Evolutionary conservation across 306 rosid genomes (phyloP).

Genomic region (Vigna nakashimae): DNA sequence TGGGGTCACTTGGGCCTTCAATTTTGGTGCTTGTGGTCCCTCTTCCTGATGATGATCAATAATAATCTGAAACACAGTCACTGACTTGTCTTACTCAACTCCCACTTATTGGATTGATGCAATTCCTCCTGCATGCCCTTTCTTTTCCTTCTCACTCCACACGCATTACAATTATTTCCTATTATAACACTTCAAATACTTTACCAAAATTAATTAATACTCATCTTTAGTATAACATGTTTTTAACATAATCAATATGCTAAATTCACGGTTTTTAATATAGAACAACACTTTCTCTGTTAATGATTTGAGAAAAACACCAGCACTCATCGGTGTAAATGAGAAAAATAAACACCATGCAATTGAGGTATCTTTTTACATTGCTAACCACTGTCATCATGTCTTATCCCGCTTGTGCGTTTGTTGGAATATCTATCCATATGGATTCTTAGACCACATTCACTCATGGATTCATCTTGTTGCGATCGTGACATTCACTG

Average conservation of each 20-base stretch:
- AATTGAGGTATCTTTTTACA: background rate
- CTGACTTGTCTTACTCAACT: constrained; percentile 61
- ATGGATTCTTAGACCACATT: constrained; percentile 10
- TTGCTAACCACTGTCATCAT: constrained; percentile 10
- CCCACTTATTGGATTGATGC: constrained; percentile 44
- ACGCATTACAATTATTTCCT: constrained; percentile 23
- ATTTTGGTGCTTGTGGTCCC: constrained; percentile 54
- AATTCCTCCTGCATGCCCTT: constrained; percentile 15
- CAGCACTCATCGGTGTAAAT: too few relatives aligned
- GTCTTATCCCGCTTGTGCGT: background rate
- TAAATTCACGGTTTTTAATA: too few relatives aligned
- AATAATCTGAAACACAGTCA: constrained; percentile 34
- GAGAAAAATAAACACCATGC: too few relatives aligned
- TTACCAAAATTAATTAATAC: background rate
- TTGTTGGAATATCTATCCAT: background rate
- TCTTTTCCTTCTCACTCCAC: constrained; percentile 26
- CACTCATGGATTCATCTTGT: background rate
- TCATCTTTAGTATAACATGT: too few relatives aligned
- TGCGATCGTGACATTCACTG: background rate
- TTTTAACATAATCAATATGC: too few relatives aligned
- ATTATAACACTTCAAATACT: constrained; percentile 7
- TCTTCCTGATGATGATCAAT: constrained; percentile 39
- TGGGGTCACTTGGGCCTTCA: constrained; percentile 39
- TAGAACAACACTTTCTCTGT: too few relatives aligned
- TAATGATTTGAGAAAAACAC: too few relatives aligned